Percentiles rank a stretch among this genome's conserved stretches.
phyloP scores from a whole-genome alignment of 2,329 filamentous ascomycete genomes.

The Aspergillus sp. region DNA sequence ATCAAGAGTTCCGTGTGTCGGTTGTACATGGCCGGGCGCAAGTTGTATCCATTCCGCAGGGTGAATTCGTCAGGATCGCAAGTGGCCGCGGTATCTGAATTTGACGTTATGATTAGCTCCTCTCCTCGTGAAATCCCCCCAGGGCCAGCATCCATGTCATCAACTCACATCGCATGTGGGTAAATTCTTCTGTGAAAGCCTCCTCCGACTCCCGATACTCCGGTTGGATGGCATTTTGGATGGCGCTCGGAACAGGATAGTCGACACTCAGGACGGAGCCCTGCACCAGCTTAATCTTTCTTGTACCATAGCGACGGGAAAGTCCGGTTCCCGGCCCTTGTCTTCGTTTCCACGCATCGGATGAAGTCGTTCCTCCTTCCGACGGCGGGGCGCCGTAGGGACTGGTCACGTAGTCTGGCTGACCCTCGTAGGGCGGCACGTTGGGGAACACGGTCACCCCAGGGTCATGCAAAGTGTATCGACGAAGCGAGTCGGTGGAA shows the following conservation, averaged over 20 bases:
- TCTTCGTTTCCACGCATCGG: slow-evolving; percentile 67
- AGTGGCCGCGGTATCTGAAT: slow-evolving; percentile 77
- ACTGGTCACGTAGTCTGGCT: slow-evolving; percentile 49
- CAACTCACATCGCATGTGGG: slow-evolving; percentile 76
- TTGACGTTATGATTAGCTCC: slow-evolving; percentile 1
- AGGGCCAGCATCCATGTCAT: neutral
- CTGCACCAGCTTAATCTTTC: slow-evolving; percentile 97
- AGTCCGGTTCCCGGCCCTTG: slow-evolving; percentile 54
- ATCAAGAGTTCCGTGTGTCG: slow-evolving; percentile 94
- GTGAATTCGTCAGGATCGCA: slow-evolving; percentile 98
- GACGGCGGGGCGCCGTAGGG: slow-evolving; percentile 41
- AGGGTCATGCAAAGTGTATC: slow-evolving; percentile 32
- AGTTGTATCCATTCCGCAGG: slow-evolving; percentile 95
- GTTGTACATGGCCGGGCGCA: slow-evolving; percentile 97
- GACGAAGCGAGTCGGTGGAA: slow-evolving; percentile 24
- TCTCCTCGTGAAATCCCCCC: neutral
- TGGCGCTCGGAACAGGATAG: slow-evolving; percentile 93
- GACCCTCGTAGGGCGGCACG: slow-evolving; percentile 42
- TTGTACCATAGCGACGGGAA: slow-evolving; percentile 83
- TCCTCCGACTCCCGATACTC: slow-evolving; percentile 84
- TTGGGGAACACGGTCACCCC: slow-evolving; percentile 53
- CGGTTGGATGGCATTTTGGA: slow-evolving; percentile 90
- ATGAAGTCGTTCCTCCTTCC: slow-evolving; percentile 43
- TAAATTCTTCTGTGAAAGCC: slow-evolving; percentile 82
- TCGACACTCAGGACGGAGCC: slow-evolving; percentile 93